These are phyloP conservation scores for Annulohypoxylon moriforme DNA, from an alignment of 495 filamentous ascomycete species.

Conservation along the genomic window DNA sequence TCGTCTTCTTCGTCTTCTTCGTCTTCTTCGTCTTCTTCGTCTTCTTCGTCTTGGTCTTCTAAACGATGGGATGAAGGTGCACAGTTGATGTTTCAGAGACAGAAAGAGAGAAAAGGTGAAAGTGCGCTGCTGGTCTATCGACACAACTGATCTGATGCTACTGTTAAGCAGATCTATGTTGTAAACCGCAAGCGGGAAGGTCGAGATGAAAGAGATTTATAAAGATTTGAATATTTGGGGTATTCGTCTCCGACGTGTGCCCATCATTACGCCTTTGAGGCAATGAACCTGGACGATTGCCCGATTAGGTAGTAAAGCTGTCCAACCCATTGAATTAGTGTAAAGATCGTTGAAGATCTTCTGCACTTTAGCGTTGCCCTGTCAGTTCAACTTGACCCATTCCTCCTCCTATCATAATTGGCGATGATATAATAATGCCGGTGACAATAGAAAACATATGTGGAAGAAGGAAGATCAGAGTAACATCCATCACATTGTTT, in stretches of 20 bases:
- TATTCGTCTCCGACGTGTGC: constrained; percentile 5
- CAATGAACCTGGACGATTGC: constrained; percentile 1
- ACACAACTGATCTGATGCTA: neutral
- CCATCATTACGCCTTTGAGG: constrained; percentile 26
- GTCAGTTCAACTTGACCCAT: neutral
- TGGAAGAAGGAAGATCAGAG: constrained; percentile 9
- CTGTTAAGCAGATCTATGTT: neutral
- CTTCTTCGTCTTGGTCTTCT: too few species aligned
- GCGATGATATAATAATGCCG: too few species aligned
- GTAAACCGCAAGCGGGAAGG: neutral
- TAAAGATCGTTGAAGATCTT: neutral
- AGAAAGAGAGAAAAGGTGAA: neutral
- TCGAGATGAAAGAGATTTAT: constrained; percentile 27
- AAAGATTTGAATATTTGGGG: constrained; percentile 15
- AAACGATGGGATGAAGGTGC: too few species aligned
- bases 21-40: too few species aligned
- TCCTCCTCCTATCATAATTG: too few species aligned
- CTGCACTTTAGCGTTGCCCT: constrained; percentile 10
- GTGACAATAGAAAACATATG: too few species aligned
- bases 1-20: too few species aligned
- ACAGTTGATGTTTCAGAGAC: too few species aligned
- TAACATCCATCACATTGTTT: constrained; percentile 16
- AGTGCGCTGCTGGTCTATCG: neutral
- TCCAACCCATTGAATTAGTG: neutral
- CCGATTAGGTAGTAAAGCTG: constrained; percentile 9